phyloP scores from a whole-genome alignment of 176 grass and related monocot genomes.

The Aegilops tauschii region DNA sequence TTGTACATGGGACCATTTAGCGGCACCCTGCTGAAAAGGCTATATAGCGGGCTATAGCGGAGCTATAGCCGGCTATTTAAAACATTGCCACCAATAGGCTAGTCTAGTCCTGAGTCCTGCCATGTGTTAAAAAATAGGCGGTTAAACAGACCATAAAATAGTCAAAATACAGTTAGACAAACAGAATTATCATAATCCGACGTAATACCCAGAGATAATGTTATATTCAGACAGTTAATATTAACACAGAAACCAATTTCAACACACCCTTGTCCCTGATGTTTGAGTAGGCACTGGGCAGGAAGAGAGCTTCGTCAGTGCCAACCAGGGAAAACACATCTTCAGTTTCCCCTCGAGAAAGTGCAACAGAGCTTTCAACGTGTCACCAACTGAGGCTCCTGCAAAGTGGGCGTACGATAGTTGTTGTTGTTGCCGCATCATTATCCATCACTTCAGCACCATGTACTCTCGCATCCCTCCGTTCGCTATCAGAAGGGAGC shows the following conservation, averaged over 20 bases:
- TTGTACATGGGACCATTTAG: no score
- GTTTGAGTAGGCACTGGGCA: neutral
- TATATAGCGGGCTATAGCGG: no score
- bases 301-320: neutral
- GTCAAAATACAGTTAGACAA: neutral
- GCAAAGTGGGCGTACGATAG: slow-evolving; percentile 30
- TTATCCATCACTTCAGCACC: slow-evolving; percentile 20
- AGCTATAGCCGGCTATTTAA: no score
- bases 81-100: no score
- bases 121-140: no score
- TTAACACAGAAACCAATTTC: neutral
- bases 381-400: slow-evolving; percentile 18
- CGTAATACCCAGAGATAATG: neutral
- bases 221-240: neutral
- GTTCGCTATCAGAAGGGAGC: neutral
- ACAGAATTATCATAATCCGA: neutral
- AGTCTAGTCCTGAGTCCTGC: no score
- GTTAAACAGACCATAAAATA: neutral
- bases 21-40: no score
- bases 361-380: slow-evolving; percentile 19
- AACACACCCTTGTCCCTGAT: neutral
- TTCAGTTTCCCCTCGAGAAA: slow-evolving; percentile 11
- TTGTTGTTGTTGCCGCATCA: slow-evolving; percentile 15
- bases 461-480: neutral
- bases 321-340: neutral